Conservation (phyloP, 495 filamentous ascomycete genomes). For the Penicillium daleae region DNA sequence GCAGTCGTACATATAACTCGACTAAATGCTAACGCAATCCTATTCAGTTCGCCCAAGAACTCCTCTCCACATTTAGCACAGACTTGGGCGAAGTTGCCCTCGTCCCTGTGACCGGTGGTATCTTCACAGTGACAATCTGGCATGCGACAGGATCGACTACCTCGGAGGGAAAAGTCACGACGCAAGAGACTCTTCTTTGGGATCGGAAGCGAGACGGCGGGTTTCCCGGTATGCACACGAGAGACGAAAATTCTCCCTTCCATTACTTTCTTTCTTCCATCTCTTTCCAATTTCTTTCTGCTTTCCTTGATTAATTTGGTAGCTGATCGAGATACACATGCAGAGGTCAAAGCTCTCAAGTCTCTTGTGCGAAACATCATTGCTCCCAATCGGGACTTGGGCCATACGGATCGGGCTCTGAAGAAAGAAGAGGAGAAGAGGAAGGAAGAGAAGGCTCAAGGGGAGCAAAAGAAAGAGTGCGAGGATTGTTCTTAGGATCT, state of each 20-base stretch:
- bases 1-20: background rate
- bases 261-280: background rate
- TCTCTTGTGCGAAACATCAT: slow-evolving; percentile 82
- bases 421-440: slow-evolving; percentile 29
- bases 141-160: slow-evolving; percentile 26
- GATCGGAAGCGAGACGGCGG: slow-evolving; percentile 87
- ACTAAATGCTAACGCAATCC: slow-evolving; percentile 6
- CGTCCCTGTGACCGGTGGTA: slow-evolving; percentile 79
- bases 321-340: background rate
- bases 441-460: slow-evolving; percentile 16
- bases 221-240: slow-evolving; percentile 71
- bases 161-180: slow-evolving; percentile 14
- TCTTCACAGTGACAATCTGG: slow-evolving; percentile 74
- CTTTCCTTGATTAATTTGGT: slow-evolving; percentile 2
- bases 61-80: slow-evolving; percentile 91
- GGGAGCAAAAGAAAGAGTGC: slow-evolving; percentile 34
- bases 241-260: slow-evolving; percentile 5
- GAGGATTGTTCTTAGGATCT: slow-evolving; percentile 47
- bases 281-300: too few species aligned
- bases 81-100: slow-evolving; percentile 90
- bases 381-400: slow-evolving; percentile 74
- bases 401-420: slow-evolving; percentile 73
- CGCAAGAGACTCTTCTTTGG: slow-evolving; percentile 68
- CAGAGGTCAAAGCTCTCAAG: slow-evolving; percentile 89
- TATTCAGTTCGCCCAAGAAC: slow-evolving; percentile 86